Conservation (phyloP, 78 protist genomes). For the Dictyostelium purpureum region DNA sequence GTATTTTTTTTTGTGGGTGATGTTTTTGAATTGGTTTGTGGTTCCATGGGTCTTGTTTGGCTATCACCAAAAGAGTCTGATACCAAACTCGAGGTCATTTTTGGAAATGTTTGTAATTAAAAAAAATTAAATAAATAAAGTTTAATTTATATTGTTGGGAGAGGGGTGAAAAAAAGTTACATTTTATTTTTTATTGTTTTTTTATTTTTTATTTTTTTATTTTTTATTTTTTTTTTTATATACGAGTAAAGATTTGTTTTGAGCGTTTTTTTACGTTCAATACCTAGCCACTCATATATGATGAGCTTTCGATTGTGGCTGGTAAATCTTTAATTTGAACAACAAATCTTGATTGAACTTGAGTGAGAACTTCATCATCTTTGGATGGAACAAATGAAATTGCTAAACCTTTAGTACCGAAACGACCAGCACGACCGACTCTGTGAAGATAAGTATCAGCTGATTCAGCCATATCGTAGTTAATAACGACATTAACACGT, state of each 20-base stretch:
- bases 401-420: conserved; percentile 99
- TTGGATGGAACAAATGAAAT: conserved; percentile 94
- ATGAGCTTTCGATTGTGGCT: conserved; percentile 83
- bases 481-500: conserved; percentile 98
- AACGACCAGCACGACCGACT: conserved; percentile 99
- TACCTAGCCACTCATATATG: conserved; percentile 30
- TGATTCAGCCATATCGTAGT: conserved; percentile 99
- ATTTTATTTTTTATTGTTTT: not conserved
- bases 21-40: too few relatives aligned
- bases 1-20: too few relatives aligned
- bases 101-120: not conserved
- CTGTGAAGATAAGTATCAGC: conserved; percentile 98
- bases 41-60: too few relatives aligned
- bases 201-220: too few relatives aligned
- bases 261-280: too few relatives aligned
- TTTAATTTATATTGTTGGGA: not conserved
- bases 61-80: too few relatives aligned
- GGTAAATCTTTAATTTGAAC: conserved; percentile 91
- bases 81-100: too few relatives aligned
- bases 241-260: too few relatives aligned
- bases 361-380: conserved; percentile 88
- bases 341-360: conserved; percentile 97
- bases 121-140: not conserved
- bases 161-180: not conserved
- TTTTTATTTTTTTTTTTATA: too few relatives aligned